Base-by-base conservation (phyloP, 2,329 filamentous ascomycete species). In the Aureobasidium sp. region DNA sequence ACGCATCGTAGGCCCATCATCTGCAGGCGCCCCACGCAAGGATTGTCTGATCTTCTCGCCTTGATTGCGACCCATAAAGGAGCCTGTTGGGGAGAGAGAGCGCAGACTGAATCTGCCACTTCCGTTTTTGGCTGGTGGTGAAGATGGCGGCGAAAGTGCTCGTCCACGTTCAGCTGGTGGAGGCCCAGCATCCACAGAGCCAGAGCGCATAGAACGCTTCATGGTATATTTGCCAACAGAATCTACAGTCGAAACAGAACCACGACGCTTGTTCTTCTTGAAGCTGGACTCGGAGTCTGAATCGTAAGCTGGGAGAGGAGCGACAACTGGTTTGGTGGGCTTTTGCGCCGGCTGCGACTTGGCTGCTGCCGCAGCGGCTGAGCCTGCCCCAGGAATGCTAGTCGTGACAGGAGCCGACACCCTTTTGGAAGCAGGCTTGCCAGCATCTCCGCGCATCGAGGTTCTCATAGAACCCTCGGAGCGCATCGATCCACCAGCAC, bases 151-250 rank as follows among this genome's bases (percentile, higher is more conserved):
- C 15, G 73, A 75, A 11, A 70, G 70, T n/a, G 84, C 78, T 15
- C 76, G 75, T 48, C 72, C 71, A 2, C 74, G 74, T 29, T 77
- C 73, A 11, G 73, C 70, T 51, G 72, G 66, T 34, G 44, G 36
- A 7, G 57, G n/a, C 14, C 57, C 57, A 42, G 70, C 67, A 55
- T 74, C 72, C 9, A 75, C 72, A 22, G 77, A 71, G 29, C 74
- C 71, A 29, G 75, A 76, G 63, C 91, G 83, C 89, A 96, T 89
- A 1, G 89, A 90, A 57, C 80, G 82, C 62, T 87, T 86, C 79
- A 96, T 90, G 1, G 78, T 81, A 59, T 85, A 82, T 27, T 75
- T 70, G 4, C 77, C 77, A 0, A 80, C 79, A 47, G 79, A 74
- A 44, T 75, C 74, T 4, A 65, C 61, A 1, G 68, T 58, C 62